Evolutionary conservation across 768 basidiomycete genomes (phyloP).

Genomic region (Termitomyces eurrhizus): DNA sequence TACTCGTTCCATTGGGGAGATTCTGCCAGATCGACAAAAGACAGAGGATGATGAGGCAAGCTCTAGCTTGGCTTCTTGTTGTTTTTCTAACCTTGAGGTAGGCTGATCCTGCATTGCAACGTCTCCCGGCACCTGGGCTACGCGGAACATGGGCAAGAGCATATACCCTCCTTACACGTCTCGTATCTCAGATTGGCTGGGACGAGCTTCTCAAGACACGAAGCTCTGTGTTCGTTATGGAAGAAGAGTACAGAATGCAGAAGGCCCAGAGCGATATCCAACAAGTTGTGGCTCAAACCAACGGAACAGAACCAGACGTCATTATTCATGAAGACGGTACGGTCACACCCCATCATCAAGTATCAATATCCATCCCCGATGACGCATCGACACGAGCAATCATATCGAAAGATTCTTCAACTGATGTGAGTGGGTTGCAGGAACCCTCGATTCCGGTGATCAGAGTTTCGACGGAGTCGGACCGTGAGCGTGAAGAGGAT

Average conservation of each 20-base stretch:
- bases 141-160: conserved; percentile 96
- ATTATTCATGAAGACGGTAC: conserved; percentile 68
- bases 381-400: conserved; percentile 73
- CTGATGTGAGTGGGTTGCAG: conserved; percentile 22
- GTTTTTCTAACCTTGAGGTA: conserved; percentile 21
- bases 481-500: conserved; percentile 40
- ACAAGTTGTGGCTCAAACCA: conserved; percentile 24
- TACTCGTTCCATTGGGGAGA: conserved; percentile 81
- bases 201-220: conserved; percentile 95
- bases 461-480: conserved; percentile 70
- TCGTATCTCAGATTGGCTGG: conserved; percentile 96
- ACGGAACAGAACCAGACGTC: conserved; percentile 28
- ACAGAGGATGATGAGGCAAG: conserved; percentile 82
- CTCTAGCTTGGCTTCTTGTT: not conserved
- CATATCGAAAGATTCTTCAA: conserved; percentile 32
- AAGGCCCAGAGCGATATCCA: conserved; percentile 77
- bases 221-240: conserved; percentile 97
- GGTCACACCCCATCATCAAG: conserved; percentile 25
- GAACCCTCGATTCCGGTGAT: conserved; percentile 54
- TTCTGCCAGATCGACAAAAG: conserved; percentile 80
- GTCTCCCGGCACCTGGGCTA: conserved; percentile 92
- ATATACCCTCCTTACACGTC: conserved; percentile 83
- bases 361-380: conserved; percentile 31
- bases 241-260: conserved; percentile 98
- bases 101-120: conserved; percentile 91